Conservation (phyloP, 2,329 filamentous ascomycete genomes). For the Laburnicola sp. region DNA sequence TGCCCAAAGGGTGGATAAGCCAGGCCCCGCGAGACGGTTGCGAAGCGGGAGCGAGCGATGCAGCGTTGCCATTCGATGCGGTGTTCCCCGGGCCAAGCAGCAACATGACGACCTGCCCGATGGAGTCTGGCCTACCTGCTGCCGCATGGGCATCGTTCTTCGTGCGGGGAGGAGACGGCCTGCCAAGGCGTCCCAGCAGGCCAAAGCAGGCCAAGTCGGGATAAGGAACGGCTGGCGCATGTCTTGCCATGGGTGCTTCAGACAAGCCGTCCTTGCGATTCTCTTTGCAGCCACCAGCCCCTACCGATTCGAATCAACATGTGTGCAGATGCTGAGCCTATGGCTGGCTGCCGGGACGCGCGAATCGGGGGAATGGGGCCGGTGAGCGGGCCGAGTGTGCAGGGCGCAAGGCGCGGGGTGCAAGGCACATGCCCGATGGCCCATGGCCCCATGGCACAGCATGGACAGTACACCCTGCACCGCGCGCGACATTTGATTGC, state of each 20-base stretch:
- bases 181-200: constrained; percentile 6
- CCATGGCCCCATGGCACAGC: too few species aligned
- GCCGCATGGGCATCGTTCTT: constrained; percentile 5
- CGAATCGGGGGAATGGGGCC: too few species aligned
- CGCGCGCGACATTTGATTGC: constrained; percentile 26
- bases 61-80: background rate
- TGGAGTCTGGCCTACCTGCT: constrained; percentile 15
- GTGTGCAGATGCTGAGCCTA: too few species aligned
- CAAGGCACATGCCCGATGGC: too few species aligned
- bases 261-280: too few species aligned
- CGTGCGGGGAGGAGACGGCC: constrained; percentile 1
- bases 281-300: too few species aligned
- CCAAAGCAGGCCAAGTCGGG: constrained; percentile 16
- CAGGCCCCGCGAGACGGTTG: background rate
- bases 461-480: too few species aligned
- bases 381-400: too few species aligned
- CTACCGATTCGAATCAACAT: too few species aligned
- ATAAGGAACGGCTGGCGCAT: constrained; percentile 13
- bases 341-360: too few species aligned
- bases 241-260: too few species aligned
- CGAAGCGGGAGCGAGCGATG: background rate
- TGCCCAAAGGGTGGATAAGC: constrained; percentile 12
- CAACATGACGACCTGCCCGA: constrained; percentile 21
- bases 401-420: too few species aligned
- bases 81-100: constrained; percentile 1